Conservation (phyloP, 2,329 filamentous ascomycete species). For the Xylogone sp. region DNA sequence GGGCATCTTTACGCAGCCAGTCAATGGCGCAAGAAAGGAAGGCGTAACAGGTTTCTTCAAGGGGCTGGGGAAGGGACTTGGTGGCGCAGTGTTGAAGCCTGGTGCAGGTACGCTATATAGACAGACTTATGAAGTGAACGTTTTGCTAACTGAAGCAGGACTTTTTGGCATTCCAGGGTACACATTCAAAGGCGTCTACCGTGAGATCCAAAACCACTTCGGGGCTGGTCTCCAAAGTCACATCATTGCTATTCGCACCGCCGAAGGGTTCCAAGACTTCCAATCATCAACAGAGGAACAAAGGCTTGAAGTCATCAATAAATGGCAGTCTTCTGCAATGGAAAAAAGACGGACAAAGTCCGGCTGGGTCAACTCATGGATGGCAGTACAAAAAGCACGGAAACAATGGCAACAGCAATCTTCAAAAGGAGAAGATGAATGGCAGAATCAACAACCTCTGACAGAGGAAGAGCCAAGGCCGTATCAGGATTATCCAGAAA, state of each 20-base stretch:
- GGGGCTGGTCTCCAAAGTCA: conserved; percentile 72
- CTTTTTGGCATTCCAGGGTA: conserved; percentile 72
- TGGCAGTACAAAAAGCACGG: too few species aligned
- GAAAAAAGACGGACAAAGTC: too few species aligned
- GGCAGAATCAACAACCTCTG: too few species aligned
- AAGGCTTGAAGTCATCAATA: too few species aligned
- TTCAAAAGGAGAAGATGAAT: too few species aligned
- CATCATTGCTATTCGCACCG: conserved; percentile 71
- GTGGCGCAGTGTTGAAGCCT: conserved; percentile 79
- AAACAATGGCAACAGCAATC: too few species aligned
- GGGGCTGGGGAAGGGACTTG: conserved; percentile 78
- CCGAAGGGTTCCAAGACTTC: conserved; percentile 71
- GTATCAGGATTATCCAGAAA: too few species aligned
- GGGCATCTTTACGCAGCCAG: conserved; percentile 75
- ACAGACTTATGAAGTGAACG: conserved; percentile 21
- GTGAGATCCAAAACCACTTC: conserved; percentile 68
- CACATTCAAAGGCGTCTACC: conserved; percentile 76
- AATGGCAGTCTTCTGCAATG: too few species aligned
- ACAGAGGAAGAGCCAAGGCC: too few species aligned
- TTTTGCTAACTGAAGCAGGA: too few species aligned
- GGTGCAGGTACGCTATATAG: conserved; percentile 68
- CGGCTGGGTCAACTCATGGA: too few species aligned
- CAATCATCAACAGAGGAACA: too few species aligned
- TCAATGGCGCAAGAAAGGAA: conserved; percentile 63
- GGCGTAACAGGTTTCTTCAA: conserved; percentile 67